These are phyloP conservation scores for Cichorium intybus DNA, from an alignment of 140 eudicot species.

Conservation along the genomic window DNA sequence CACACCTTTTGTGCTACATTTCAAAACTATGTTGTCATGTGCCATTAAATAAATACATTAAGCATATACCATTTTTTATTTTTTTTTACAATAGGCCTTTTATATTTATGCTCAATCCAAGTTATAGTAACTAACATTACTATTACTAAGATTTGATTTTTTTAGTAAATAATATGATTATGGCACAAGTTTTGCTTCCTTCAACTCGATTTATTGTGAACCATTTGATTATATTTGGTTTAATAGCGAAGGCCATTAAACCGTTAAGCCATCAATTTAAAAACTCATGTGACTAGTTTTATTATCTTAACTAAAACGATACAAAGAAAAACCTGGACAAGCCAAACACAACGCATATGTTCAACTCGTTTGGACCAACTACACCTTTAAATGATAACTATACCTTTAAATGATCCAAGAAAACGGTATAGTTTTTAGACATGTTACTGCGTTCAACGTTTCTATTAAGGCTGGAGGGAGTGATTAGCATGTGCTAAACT, in stretches of 20 bases:
- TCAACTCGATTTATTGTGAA: no score
- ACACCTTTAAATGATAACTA: background rate
- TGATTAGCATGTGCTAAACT: background rate
- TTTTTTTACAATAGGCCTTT: background rate
- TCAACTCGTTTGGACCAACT: background rate
- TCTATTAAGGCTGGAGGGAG: background rate
- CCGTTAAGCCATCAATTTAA: background rate
- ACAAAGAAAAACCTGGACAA: background rate
- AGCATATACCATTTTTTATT: no score
- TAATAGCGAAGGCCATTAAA: background rate
- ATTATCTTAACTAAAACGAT: background rate
- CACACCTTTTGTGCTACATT: constrained; percentile 28
- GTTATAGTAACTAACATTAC: background rate
- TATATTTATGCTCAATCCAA: background rate
- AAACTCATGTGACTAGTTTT: background rate
- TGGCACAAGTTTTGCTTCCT: no score
- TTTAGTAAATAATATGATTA: background rate
- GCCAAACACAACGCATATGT: background rate
- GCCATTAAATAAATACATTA: constrained; percentile 19
- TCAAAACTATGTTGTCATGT: constrained; percentile 35
- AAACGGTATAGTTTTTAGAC: background rate
- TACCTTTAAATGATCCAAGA: background rate
- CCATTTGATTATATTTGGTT: background rate
- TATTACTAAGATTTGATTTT: no score
- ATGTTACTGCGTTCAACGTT: background rate